Percentiles rank a stretch among this genome's conserved stretches.
Evolutionary conservation across 768 basidiomycete genomes (phyloP).

Genomic region (Tylopilus sp.): DNA sequence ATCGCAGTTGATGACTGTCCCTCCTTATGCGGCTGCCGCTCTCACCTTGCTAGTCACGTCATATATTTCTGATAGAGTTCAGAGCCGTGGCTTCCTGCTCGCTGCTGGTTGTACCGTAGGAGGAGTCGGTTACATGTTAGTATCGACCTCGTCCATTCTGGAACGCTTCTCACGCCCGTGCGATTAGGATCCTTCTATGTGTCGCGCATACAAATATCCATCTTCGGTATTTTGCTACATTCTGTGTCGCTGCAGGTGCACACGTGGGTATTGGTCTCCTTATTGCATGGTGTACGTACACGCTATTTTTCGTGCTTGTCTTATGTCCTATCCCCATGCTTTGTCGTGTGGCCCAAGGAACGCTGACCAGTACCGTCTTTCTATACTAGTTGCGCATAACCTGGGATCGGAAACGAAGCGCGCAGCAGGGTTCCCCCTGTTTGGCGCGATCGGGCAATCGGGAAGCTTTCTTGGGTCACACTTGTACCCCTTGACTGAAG

Average conservation of each 20-base stretch:
- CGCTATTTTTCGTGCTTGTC: too few species aligned
- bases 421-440: constrained; percentile 41
- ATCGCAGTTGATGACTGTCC: constrained; percentile 50
- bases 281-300: constrained; percentile 47
- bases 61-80: constrained; percentile 43
- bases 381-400: constrained; percentile 37
- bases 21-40: constrained; percentile 48
- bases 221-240: constrained; percentile 45
- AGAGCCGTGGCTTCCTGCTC: constrained; percentile 40
- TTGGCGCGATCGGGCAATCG: constrained; percentile 40
- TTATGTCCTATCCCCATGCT: too few species aligned
- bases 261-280: constrained; percentile 44
- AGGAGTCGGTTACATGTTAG: constrained; percentile 43
- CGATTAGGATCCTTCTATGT: constrained; percentile 32
- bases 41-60: constrained; percentile 35
- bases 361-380: too few species aligned
- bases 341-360: too few species aligned
- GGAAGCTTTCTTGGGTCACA: constrained; percentile 42
- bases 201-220: constrained; percentile 29
- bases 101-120: constrained; percentile 29
- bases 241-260: constrained; percentile 44
- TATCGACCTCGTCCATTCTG: background rate
- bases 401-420: constrained; percentile 45
- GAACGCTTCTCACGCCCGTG: background rate
- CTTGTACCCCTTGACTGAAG: constrained; percentile 40